Evolutionary conservation across 1,284 basidiomycete genomes (phyloP).

Genomic region (Ustilago cynodontis): DNA sequence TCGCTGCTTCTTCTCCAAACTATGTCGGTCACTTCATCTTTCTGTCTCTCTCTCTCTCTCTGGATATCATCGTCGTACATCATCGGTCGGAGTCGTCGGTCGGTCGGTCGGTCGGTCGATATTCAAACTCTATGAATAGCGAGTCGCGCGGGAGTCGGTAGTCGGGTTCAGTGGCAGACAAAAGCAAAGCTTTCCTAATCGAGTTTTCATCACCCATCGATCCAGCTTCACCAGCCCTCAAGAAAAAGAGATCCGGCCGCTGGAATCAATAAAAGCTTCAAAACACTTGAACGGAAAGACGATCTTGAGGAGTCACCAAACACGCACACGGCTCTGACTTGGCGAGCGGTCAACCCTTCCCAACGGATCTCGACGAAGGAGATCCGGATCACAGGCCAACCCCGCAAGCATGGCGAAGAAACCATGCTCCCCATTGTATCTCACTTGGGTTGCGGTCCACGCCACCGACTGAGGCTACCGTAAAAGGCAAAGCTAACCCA

Average conservation of each 20-base stretch:
- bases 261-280: slow-evolving; percentile 45
- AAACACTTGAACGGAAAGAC: slow-evolving; percentile 34
- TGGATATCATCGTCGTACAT: slow-evolving; percentile 20
- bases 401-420: slow-evolving; percentile 18
- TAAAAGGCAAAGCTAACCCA: slow-evolving; percentile 37
- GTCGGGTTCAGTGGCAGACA: slow-evolving; percentile 50
- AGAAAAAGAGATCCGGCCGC: slow-evolving; percentile 2
- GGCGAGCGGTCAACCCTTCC: slow-evolving; percentile 55
- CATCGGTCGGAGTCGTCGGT: neutral
- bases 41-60: slow-evolving; percentile 10
- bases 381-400: slow-evolving; percentile 55
- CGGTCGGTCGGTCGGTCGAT: slow-evolving; percentile 2
- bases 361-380: slow-evolving; percentile 53
- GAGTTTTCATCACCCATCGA: slow-evolving; percentile 40
- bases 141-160: slow-evolving; percentile 4
- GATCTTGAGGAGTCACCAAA: slow-evolving; percentile 36
- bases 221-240: slow-evolving; percentile 11
- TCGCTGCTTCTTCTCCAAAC: neutral
- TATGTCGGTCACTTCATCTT: neutral
- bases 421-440: slow-evolving; percentile 19
- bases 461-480: slow-evolving; percentile 40
- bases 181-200: slow-evolving; percentile 35
- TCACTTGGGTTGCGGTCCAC: slow-evolving; percentile 53
- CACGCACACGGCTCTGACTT: slow-evolving; percentile 57
- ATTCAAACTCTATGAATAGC: slow-evolving; percentile 24